Evolutionary conservation across 768 basidiomycete genomes (phyloP), one percentile per base, ranked within the genome.

Genomic region (Dentipellis sp.): DNA sequence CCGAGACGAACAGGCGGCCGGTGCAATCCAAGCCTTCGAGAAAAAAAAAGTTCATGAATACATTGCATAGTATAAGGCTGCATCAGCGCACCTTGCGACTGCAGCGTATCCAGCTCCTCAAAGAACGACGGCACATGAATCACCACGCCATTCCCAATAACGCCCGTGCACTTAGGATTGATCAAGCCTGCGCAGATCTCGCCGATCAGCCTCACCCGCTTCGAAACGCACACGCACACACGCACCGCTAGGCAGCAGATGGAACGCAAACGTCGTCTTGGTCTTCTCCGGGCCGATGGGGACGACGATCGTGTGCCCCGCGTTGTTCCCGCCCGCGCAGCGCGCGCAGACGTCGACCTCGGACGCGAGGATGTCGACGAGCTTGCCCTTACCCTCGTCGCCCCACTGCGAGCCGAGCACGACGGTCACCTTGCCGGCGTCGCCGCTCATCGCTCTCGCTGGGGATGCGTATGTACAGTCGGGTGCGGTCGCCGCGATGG

Each of bases 311-410:
- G 97, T 98, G 73, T 99, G 97, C 2, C 97, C 97, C 21, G 97
- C 97, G 68, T 99, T 99, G 75, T 97, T 98, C 10, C 97, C 97
- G 12, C 97, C 97, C 11, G 97, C 97, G 68, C 93, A 97, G 49
- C 97, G 82, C 17, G 94, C 95, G 65, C 94, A 98, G 67, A 98
- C 69, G 70, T 99, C 97, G 57, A 81, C 78, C 45, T 94, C 81
- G 12, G 88, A 90, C 39, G 94, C 81, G 61, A 99, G 80, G 66
- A 99, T 92, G 69, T 99, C 97, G 57, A 97, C 97, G 55, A 99
- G 83, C 74, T 99, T 98, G 14, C 92, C 92, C 70, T 91, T 91
- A 62, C 91, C 91, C 70, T 93, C 91, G 68, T 94, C 91, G 48
- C 91, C 91, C 91, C 91, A 94, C 66, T 94, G 91, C 37, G 89